These are phyloP conservation scores for Peribolospora kevripleyi DNA, from an alignment of 768 basidiomycete species.

Conservation along the genomic window DNA sequence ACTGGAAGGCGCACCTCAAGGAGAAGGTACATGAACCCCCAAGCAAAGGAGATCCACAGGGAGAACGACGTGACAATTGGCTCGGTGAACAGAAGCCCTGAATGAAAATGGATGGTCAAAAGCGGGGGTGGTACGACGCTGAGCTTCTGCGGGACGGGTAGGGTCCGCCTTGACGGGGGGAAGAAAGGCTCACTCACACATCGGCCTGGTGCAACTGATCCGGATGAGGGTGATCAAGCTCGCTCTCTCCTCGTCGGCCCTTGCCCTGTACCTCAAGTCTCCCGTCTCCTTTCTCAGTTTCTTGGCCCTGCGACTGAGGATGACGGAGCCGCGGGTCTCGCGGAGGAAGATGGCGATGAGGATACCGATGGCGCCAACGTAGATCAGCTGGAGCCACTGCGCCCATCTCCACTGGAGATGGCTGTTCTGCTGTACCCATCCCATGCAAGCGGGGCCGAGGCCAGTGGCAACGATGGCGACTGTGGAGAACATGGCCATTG, in stretches of 20 bases:
- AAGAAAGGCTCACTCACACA: slow-evolving; percentile 28
- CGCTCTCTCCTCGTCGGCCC: slow-evolving; percentile 38
- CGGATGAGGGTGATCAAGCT: slow-evolving; percentile 36
- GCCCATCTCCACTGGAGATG: slow-evolving; percentile 50
- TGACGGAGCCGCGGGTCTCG: slow-evolving; percentile 45
- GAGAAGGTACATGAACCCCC: slow-evolving; percentile 46
- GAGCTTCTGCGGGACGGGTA: not conserved
- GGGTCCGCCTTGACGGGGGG: slow-evolving; percentile 9
- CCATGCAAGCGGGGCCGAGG: slow-evolving; percentile 37
- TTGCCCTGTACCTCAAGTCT: slow-evolving; percentile 35
- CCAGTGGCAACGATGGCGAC: slow-evolving; percentile 37
- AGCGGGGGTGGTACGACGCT: not conserved
- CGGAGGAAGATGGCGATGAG: slow-evolving; percentile 32
- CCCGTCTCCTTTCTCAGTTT: slow-evolving; percentile 41
- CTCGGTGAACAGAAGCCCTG: slow-evolving; percentile 45
- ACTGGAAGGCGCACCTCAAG: slow-evolving; percentile 36
- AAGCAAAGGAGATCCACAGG: slow-evolving; percentile 28
- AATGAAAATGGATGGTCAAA: not conserved
- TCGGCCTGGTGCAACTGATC: slow-evolving; percentile 43
- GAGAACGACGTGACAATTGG: slow-evolving; percentile 44
- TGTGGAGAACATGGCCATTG: slow-evolving; percentile 49
- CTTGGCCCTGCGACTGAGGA: slow-evolving; percentile 41
- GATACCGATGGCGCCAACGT: slow-evolving; percentile 30
- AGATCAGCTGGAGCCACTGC: slow-evolving; percentile 22
- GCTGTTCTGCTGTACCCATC: slow-evolving; percentile 24